Conservation (phyloP, 495 filamentous ascomycete species). For the Penicillium maclennaniae region DNA sequence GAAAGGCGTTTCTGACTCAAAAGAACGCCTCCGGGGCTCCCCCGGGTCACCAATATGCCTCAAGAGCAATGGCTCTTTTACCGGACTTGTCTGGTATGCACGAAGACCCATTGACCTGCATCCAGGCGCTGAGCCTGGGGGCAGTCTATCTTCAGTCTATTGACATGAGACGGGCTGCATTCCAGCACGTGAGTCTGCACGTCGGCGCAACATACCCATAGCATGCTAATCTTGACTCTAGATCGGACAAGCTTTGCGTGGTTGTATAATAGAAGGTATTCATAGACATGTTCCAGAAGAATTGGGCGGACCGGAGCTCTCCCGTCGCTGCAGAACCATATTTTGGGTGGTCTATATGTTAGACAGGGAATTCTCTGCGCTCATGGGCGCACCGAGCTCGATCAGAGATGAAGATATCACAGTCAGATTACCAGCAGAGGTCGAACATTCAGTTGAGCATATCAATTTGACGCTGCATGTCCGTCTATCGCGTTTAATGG, state of each 20-base stretch:
- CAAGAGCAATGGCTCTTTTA: constrained; percentile 36
- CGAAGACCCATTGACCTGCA: constrained; percentile 30
- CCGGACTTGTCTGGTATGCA: constrained; percentile 34
- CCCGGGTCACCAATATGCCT: constrained; percentile 33
- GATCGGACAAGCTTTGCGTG: constrained; percentile 38
- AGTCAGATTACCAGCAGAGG: constrained; percentile 27
- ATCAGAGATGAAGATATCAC: constrained; percentile 40
- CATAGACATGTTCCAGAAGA: constrained; percentile 33
- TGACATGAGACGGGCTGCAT: constrained; percentile 35
- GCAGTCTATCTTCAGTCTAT: constrained; percentile 38
- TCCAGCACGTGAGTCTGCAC: constrained; percentile 27
- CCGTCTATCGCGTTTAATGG: constrained; percentile 26
- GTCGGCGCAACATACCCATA: background rate
- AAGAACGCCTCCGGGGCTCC: constrained; percentile 28
- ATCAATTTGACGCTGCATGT: constrained; percentile 30
- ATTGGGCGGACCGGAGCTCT: constrained; percentile 20
- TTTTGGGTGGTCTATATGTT: constrained; percentile 42
- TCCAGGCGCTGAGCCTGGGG: constrained; percentile 32
- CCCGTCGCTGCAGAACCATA: constrained; percentile 30
- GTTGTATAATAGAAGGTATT: constrained; percentile 35
- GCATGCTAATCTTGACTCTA: background rate
- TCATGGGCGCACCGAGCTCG: constrained; percentile 35
- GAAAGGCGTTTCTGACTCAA: constrained; percentile 35
- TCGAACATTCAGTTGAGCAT: constrained; percentile 24
- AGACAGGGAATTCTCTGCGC: constrained; percentile 34